Conservation (phyloP, 345 rosid genomes). For the Cardiospermum halicacabum region DNA sequence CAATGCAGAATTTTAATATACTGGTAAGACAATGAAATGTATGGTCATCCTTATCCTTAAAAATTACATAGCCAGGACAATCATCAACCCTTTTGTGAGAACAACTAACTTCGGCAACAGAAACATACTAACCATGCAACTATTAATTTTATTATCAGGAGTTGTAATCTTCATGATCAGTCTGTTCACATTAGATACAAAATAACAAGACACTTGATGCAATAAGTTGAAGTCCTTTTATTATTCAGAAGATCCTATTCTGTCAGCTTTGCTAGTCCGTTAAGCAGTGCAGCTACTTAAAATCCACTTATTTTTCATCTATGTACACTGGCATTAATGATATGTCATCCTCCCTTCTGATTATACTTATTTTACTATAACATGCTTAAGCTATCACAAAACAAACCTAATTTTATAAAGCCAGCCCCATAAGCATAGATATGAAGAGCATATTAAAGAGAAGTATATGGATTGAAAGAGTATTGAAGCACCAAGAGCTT, state of each 20-base stretch:
- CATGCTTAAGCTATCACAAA: neutral
- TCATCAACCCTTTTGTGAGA: neutral
- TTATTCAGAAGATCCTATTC: neutral
- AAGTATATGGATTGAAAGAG: neutral
- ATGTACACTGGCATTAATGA: neutral
- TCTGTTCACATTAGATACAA: neutral
- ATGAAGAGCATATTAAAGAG: neutral
- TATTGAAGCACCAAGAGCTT: neutral
- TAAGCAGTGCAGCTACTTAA: neutral
- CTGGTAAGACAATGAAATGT: neutral
- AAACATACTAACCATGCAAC: neutral
- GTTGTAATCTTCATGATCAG: neutral
- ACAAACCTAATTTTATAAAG: neutral
- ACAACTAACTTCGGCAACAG: neutral
- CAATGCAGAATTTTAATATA: neutral
- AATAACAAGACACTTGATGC: neutral
- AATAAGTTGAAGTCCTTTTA: neutral
- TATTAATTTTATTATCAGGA: neutral
- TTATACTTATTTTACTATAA: neutral
- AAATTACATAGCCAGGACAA: neutral
- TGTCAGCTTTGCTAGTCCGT: neutral
- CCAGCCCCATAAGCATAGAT: neutral
- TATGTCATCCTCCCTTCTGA: neutral
- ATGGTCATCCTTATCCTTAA: neutral
- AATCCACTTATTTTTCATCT: neutral